Conservation (phyloP, 768 basidiomycete genomes). For the Rhizopogon roseolus region DNA sequence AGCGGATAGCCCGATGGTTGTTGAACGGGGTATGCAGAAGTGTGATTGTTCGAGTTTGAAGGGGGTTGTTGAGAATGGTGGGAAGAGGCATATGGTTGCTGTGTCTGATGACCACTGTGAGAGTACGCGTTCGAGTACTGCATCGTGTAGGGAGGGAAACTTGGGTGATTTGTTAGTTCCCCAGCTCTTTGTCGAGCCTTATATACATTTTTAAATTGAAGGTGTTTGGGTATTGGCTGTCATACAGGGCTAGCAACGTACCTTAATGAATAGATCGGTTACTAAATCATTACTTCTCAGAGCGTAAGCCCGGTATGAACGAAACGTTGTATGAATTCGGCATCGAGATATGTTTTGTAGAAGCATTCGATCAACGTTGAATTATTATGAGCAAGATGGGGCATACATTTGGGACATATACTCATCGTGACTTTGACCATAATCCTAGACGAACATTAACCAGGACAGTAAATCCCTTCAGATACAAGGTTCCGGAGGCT, state of each 20-base stretch:
- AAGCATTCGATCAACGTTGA: constrained; percentile 11
- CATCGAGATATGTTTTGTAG: constrained; percentile 20
- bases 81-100: constrained; percentile 12
- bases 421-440: neutral
- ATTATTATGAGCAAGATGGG: constrained; percentile 20
- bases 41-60: constrained; percentile 15
- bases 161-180: constrained; percentile 3
- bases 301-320: constrained; percentile 29
- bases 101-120: constrained; percentile 6
- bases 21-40: constrained; percentile 18
- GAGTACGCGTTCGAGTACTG: constrained; percentile 23
- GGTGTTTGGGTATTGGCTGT: constrained; percentile 30
- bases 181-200: constrained; percentile 15
- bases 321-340: constrained; percentile 30
- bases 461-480: constrained; percentile 14
- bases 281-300: constrained; percentile 34
- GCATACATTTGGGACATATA: constrained; percentile 13
- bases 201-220: constrained; percentile 29
- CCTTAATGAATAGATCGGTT: constrained; percentile 32
- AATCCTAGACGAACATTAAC: constrained; percentile 17
- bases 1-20: constrained; percentile 24
- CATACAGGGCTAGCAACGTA: constrained; percentile 31
- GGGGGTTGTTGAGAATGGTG: constrained; percentile 12
- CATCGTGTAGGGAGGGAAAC: constrained; percentile 12
- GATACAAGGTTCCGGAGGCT: constrained; percentile 15